These are phyloP conservation scores for Vachellia pachyceras DNA, from an alignment of 306 rosid genomes.

Conservation along the genomic window DNA sequence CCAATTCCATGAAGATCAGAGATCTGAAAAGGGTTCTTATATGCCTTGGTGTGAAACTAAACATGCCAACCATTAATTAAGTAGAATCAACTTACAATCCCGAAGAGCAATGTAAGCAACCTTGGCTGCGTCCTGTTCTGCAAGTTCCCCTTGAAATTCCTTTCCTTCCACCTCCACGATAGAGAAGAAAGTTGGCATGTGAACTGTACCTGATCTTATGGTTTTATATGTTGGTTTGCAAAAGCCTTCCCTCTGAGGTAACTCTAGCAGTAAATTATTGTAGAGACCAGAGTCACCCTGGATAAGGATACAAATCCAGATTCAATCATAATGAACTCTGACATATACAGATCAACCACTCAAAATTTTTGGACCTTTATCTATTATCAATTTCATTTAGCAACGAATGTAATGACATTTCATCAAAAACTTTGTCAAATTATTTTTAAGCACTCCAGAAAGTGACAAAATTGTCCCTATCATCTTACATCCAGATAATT, in stretches of 20 bases:
- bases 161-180: conserved; percentile 47
- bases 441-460: not conserved
- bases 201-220: conserved; percentile 32
- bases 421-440: not conserved
- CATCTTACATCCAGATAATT: conserved; percentile 1
- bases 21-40: not conserved
- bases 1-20: not conserved
- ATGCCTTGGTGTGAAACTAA: not conserved
- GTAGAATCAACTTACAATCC: conserved; percentile 44
- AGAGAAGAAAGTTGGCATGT: conserved; percentile 49
- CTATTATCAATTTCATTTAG: not conserved
- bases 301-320: conserved; percentile 22
- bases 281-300: conserved; percentile 46
- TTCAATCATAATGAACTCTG: not conserved
- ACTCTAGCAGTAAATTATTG: conserved; percentile 60
- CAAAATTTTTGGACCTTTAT: not conserved
- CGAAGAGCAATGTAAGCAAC: conserved; percentile 47
- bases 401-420: not conserved
- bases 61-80: not conserved
- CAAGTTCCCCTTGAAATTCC: conserved; percentile 51
- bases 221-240: conserved; percentile 54
- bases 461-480: not conserved
- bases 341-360: not conserved
- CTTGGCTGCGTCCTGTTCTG: conserved; percentile 60
- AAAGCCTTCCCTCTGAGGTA: conserved; percentile 49